Evolutionary conservation across 805 yeast species (phyloP).

Genomic region (Lachancea quebecensis): DNA sequence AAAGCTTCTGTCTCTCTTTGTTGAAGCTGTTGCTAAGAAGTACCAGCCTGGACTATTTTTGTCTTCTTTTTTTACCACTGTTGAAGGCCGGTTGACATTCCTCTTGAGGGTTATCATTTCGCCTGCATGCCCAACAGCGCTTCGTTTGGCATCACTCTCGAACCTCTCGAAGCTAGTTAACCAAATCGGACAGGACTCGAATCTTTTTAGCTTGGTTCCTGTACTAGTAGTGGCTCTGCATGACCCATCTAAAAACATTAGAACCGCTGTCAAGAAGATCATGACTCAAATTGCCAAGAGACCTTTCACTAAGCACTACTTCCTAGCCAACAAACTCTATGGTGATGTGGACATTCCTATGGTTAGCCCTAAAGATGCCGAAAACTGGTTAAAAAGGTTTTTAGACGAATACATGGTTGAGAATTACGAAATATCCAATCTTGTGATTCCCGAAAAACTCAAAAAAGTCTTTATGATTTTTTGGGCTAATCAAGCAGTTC

Average conservation of each 20-base stretch:
- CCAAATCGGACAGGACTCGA: conserved; percentile 33
- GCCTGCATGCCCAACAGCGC: conserved; percentile 50
- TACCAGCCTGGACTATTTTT: conserved; percentile 31
- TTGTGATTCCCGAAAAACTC: conserved; percentile 45
- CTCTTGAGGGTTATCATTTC: conserved; percentile 50
- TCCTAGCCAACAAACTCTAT: conserved; percentile 51
- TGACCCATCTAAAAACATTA: conserved; percentile 45
- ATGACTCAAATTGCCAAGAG: conserved; percentile 35
- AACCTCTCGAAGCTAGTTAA: conserved; percentile 32
- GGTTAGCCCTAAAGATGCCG: conserved; percentile 61
- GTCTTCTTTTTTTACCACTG: conserved; percentile 33
- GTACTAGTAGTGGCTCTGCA: conserved; percentile 46
- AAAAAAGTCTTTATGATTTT: conserved; percentile 56
- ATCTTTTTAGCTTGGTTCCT: conserved; percentile 53
- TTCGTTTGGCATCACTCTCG: conserved; percentile 45
- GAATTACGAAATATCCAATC: conserved; percentile 37
- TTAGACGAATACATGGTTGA: conserved; percentile 46
- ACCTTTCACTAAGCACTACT: conserved; percentile 37
- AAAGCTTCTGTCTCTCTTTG: conserved; percentile 36
- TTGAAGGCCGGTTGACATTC: conserved; percentile 48
- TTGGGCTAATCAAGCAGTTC: conserved; percentile 60
- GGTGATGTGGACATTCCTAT: conserved; percentile 45
- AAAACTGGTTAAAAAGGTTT: conserved; percentile 36
- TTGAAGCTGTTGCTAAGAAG: conserved; percentile 37
- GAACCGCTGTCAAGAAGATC: conserved; percentile 38